Evolutionary conservation across 2,329 filamentous ascomycete genomes (phyloP), one percentile per base, ranked within the genome.

Genomic region (Truncatella angustata): DNA sequence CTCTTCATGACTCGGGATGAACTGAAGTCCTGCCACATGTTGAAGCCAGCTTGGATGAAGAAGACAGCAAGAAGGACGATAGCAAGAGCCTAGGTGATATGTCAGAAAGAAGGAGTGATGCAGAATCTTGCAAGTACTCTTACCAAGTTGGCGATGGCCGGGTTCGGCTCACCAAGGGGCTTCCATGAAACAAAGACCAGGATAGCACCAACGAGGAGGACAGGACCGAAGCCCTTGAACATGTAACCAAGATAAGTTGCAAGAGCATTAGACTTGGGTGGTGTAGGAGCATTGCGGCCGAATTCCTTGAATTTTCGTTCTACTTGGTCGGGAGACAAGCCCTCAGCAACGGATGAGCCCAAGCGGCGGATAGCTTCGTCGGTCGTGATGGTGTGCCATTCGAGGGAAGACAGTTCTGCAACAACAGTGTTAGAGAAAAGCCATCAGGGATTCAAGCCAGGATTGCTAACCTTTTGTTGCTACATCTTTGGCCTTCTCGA

Each of bases 151-250:
- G 88, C 87, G 12, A 79, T 60, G 0, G 84, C 79, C 3, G 88
- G 87, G 32, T 39, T 39, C 3, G 88, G 88, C 9, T 87, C 63
- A 4, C 88, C 88, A 0, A 92, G 79, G 0, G 88, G 89, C 56
- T 82, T 85, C 87, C 88, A 92, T 3, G 87, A 83, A 53, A 92
- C 72, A 61, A 91, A 90, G 46, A 92, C 88, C 3, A 92, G 76
- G 32, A 91, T 79, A 18, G 80, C 76, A 16, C 86, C 88, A 2
- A 85, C 63, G 5, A 91, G 76, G 3, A 92, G 76, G 47, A 93
- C 82, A 1, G 82, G 77, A 2, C 88, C 88, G 58, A 92, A 93
- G 1, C 88, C 88, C 57, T 85, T 86, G 71, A 91, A 91, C 60
- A 91, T 84, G 68, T 92, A 92, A 16, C 81, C 81, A 30, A 86